Percentiles rank a stretch among this genome's conserved stretches.
Conservation (phyloP, 1,139 yeast species). For the Kodamaea suecica region DNA sequence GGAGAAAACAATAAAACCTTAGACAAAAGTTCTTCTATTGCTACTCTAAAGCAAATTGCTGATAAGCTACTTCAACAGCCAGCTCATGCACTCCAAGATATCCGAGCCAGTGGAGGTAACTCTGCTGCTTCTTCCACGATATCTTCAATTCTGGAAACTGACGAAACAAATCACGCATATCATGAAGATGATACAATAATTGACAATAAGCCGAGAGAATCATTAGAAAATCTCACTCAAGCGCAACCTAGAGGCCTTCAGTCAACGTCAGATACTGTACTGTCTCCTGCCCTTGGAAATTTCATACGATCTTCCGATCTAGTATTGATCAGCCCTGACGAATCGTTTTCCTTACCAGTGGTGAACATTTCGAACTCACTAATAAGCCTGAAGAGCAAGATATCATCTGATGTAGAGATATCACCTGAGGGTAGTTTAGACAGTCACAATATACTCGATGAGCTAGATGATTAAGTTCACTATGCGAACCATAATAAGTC, state of each 20-base stretch:
- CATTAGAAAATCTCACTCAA: background rate
- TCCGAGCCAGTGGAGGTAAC: background rate
- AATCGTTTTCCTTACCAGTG: slow-evolving; percentile 33
- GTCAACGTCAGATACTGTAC: too few relatives aligned
- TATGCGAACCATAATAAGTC: too few relatives aligned
- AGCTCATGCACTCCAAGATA: background rate
- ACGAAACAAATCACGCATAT: background rate
- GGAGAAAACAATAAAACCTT: slow-evolving; percentile 3
- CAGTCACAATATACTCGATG: slow-evolving; percentile 14
- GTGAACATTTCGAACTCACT: slow-evolving; percentile 19
- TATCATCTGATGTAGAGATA: slow-evolving; percentile 8
- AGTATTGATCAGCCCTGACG: slow-evolving; percentile 16
- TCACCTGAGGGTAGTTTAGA: slow-evolving; percentile 10
- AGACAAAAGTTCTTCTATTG: slow-evolving; percentile 12
- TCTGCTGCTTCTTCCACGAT: background rate
- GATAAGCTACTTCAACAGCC: background rate
- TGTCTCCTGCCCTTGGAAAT: slow-evolving; percentile 5
- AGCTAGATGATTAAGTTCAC: slow-evolving; percentile 12
- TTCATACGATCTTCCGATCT: slow-evolving; percentile 5
- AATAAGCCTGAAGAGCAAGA: slow-evolving; percentile 10
- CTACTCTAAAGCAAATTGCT: slow-evolving; percentile 10
- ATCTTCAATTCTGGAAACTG: background rate
- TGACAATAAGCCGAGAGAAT: background rate
- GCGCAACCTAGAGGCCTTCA: too few relatives aligned
- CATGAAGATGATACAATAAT: background rate